phyloP scores from a whole-genome alignment of 2,329 filamentous ascomycete species.

The Hypoxylon rubiginosum region DNA sequence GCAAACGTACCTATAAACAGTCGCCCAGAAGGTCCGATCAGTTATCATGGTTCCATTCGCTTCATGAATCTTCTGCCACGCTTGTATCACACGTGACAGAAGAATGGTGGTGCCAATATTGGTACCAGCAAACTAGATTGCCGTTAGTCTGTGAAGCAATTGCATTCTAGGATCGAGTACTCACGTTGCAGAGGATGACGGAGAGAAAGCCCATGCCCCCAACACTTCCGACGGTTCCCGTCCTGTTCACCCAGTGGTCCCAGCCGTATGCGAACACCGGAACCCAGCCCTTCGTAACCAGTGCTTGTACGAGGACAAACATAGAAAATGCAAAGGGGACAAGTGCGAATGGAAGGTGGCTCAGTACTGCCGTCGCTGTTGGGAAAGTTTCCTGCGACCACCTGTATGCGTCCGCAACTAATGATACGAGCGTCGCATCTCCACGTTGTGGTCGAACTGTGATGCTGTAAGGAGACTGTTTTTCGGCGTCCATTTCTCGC shows the following conservation, averaged over 20 bases:
- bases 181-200: slow-evolving; percentile 78
- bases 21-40: slow-evolving; percentile 78
- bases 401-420: slow-evolving; percentile 59
- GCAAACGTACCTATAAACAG: slow-evolving; percentile 66
- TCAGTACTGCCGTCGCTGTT: slow-evolving; percentile 73
- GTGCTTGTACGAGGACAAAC: slow-evolving; percentile 79
- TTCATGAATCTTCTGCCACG: slow-evolving; percentile 73
- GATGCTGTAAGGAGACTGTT: slow-evolving; percentile 25
- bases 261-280: slow-evolving; percentile 79
- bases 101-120: slow-evolving; percentile 84
- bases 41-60: slow-evolving; percentile 63
- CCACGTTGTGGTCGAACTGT: slow-evolving; percentile 14
- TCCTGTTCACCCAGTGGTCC: slow-evolving; percentile 79
- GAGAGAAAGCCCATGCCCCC: slow-evolving; percentile 81
- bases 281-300: slow-evolving; percentile 82
- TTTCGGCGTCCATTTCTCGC: slow-evolving; percentile 35
- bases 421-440: slow-evolving; percentile 66
- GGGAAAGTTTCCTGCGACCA: slow-evolving; percentile 80
- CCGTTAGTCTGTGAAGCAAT: slow-evolving; percentile 11
- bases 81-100: slow-evolving; percentile 76
- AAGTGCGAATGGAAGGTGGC: slow-evolving; percentile 75
- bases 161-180: slow-evolving; percentile 50
- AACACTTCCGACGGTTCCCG: slow-evolving; percentile 75
- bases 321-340: slow-evolving; percentile 80
- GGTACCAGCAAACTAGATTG: slow-evolving; percentile 76